phyloP scores from a whole-genome alignment of 2,329 filamentous ascomycete species.

The Xylogone sp. region DNA sequence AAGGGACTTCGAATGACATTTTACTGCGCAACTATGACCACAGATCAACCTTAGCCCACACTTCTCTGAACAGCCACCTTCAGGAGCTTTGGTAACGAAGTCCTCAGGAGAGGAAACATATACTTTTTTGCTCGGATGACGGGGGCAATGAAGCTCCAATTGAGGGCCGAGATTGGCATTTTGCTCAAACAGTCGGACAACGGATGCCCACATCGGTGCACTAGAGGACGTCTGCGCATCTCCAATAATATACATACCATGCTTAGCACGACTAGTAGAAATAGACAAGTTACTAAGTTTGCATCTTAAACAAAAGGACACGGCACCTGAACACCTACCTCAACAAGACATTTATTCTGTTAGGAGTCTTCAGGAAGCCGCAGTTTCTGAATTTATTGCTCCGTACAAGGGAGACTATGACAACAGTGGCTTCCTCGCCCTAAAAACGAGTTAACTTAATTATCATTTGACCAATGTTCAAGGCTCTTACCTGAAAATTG shows the following conservation, averaged over 20 bases:
- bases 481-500: constrained; percentile 56
- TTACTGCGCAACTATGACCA: constrained; percentile 42
- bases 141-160: no score
- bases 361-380: constrained; percentile 63
- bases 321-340: no score
- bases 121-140: no score
- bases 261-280: constrained; percentile 51
- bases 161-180: no score
- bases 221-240: constrained; percentile 54
- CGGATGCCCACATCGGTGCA: constrained; percentile 61
- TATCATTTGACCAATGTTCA: no score
- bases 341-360: constrained; percentile 67
- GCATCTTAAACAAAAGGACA: no score
- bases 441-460: no score
- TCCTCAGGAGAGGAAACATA: constrained; percentile 50
- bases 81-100: constrained; percentile 34
- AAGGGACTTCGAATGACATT: constrained; percentile 44
- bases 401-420: constrained; percentile 67
- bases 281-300: no score
- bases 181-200: constrained; percentile 32
- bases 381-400: constrained; percentile 56
- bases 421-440: constrained; percentile 61
- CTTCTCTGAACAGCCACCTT: constrained; percentile 36
- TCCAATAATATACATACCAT: constrained; percentile 70
- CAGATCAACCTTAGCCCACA: constrained; percentile 44